Conservation (phyloP, 805 yeast species). For the Kregervanrija fluxuum region DNA sequence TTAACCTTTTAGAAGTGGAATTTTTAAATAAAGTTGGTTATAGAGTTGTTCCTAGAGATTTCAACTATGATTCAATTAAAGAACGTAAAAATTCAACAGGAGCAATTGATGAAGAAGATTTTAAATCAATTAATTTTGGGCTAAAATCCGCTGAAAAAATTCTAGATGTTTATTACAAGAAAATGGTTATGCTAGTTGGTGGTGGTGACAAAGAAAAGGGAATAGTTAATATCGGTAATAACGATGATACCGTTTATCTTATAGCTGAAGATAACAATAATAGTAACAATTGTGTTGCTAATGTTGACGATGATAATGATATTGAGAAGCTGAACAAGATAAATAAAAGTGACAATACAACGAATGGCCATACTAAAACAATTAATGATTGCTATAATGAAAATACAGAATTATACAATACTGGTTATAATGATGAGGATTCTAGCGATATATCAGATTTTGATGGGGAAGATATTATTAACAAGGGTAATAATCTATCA, state of each 20-base stretch:
- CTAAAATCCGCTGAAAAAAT: constrained; percentile 32
- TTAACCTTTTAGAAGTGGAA: constrained; percentile 84
- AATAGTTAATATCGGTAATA: constrained; percentile 23
- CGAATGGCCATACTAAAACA: too few species aligned
- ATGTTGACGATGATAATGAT: not conserved
- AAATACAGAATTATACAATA: not conserved
- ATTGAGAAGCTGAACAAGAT: not conserved
- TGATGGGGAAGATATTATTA: not conserved
- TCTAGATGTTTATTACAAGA: constrained; percentile 39
- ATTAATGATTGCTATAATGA: not conserved
- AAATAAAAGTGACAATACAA: not conserved
- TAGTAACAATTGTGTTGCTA: constrained; percentile 1
- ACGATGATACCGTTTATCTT: constrained; percentile 19
- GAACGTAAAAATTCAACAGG: constrained; percentile 22
- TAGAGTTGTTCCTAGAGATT: constrained; percentile 57
- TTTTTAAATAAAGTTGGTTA: constrained; percentile 75
- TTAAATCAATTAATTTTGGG: constrained; percentile 18
- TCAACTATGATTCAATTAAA: constrained; percentile 26
- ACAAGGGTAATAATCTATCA: too few species aligned
- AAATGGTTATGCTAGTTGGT: constrained; percentile 46
- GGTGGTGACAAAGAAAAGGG: constrained; percentile 6
- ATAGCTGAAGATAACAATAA: constrained; percentile 1
- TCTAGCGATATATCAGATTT: constrained; percentile 1
- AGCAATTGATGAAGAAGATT: constrained; percentile 14
- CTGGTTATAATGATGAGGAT: constrained; percentile 4